Base-by-base conservation (phyloP, 495 filamentous ascomycete genomes). In the Aspergillus cristatus region DNA sequence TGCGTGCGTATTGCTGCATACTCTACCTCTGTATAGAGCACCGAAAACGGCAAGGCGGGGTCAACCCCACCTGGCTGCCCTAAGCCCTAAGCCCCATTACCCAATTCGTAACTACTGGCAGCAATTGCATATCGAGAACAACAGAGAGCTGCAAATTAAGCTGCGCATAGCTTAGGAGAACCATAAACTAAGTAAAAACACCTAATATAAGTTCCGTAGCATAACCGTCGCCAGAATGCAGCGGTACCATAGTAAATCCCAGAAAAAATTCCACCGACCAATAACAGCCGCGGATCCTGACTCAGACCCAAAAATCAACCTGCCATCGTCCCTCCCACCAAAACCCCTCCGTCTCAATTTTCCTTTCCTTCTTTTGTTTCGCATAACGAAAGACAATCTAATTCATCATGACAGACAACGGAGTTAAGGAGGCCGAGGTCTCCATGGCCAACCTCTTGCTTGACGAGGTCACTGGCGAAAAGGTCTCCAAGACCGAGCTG, bases 381-480 rank as follows among this genome's bases (percentile, higher is more conserved):
- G 35, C 31, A 11, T 3, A 33, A 18, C 16, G 13, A 16, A 11
- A 24, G 6, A 30, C 10, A 3, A 45, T 24, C 34, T 42, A 22
- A 15, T 33, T 17, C 54, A 65, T 44, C 30, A 70, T 70, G 67
- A 50, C 67, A 51, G 67, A 70, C 31, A 68, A 59, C 50, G 41
- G 57, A 42, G 64, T 69, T 34, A 55, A 65, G 40, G 80, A 81
- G 69, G 73, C 72, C 40, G 74, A 76, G 44, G 68, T 63, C 42
- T 72, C 76, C 57, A 62, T 82, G 50, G 76, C 77, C 54, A 87
- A 89, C 55, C 73, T 89, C 43, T 71, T 86, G 54, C 69, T 84
- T 18, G 86, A 93, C 58, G 84, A 90, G 43, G 81, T 82, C 41
- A 90, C 86, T 28, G 86, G 86, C 45, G 86, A 93, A 65, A 78